phyloP scores from a whole-genome alignment of 148 eudicot species.

The Pouteria glomerata region DNA sequence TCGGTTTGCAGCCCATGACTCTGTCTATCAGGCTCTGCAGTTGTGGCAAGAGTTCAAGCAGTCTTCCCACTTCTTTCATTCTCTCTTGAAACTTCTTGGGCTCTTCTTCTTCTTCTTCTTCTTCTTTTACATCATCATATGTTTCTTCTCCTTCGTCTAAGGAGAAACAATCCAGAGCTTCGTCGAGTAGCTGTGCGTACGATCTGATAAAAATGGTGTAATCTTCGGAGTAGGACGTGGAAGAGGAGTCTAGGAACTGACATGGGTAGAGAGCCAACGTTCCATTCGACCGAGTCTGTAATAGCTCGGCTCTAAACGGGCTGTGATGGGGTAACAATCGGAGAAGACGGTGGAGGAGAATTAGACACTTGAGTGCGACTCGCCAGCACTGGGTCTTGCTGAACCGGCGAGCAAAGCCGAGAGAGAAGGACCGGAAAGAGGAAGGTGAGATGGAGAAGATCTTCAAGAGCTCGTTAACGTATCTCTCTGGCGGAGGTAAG shows the following conservation, averaged over 20 bases:
- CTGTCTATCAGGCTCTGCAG: constrained; percentile 34
- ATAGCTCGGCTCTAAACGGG: constrained; percentile 22
- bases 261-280: constrained; percentile 28
- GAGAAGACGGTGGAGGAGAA: constrained; percentile 42
- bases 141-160: no score
- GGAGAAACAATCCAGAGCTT: constrained; percentile 20
- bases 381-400: constrained; percentile 33
- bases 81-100: no score
- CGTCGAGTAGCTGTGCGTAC: constrained; percentile 34
- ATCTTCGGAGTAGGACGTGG: constrained; percentile 28
- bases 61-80: no score
- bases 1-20: constrained; percentile 32
- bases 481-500: constrained; percentile 28
- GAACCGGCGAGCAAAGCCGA: constrained; percentile 28
- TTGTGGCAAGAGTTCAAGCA: constrained; percentile 7
- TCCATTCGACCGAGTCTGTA: constrained; percentile 25
- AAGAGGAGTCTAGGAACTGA: constrained; percentile 31
- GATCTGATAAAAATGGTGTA: constrained; percentile 31
- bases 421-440: constrained; percentile 20
- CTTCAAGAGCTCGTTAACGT: constrained; percentile 30
- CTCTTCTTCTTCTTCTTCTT: no score
- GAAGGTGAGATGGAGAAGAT: constrained; percentile 28
- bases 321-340: constrained; percentile 17
- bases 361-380: constrained; percentile 41
- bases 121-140: no score